Base-by-base conservation (phyloP, 2,329 filamentous ascomycete genomes). In the Thielaviopsis populi region DNA sequence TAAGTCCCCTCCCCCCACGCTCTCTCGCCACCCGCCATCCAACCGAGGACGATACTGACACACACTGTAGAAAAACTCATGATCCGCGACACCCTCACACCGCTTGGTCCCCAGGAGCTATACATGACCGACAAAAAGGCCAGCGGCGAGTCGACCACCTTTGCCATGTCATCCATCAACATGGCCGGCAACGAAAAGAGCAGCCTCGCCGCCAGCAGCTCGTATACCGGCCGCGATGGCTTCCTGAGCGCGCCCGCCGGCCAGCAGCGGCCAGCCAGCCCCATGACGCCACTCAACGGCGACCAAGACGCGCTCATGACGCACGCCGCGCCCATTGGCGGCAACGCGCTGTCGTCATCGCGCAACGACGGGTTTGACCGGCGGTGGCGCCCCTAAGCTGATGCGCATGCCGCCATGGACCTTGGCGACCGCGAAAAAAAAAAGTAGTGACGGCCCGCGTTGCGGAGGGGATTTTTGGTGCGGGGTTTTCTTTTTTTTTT, bases 1-100 rank as follows among this genome's bases (percentile, higher is more conserved):
- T 89, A 88, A 83, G 85, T 59, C 7, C 24, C 22, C 60, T 64
- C 15, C 43, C 30, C 10, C 6, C 46, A 24, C 10, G n/a, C n/a
- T n/a, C n/a, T n/a, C n/a, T n/a, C n/a, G n/a, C 46, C 19, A 24
- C 24, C 11, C 22, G 11, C 30, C 8, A 33, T 41, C 1, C 64
- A 50, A 58, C 71, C 50, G 30, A 17, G 1, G 59, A n/a, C 30
- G 17, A 65, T 54, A 62, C 70, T 73, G 73, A 75, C 67, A 43
- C 63, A 53, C 5, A n/a, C 6, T 66, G 65, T 74, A 90, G 88
- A 91, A 75, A 89, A 92, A 78, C 48, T 48, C 7, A 60, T 65
- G 48, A 75, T 84, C 70, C 85, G 86, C 68, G 88, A 94, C 69
- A 76, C 87, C 66, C 83, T 96, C 60, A 96, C 91, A 1, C 88